phyloP scores from a whole-genome alignment of 176 grass and related monocot genomes.

The Oryza nivara region DNA sequence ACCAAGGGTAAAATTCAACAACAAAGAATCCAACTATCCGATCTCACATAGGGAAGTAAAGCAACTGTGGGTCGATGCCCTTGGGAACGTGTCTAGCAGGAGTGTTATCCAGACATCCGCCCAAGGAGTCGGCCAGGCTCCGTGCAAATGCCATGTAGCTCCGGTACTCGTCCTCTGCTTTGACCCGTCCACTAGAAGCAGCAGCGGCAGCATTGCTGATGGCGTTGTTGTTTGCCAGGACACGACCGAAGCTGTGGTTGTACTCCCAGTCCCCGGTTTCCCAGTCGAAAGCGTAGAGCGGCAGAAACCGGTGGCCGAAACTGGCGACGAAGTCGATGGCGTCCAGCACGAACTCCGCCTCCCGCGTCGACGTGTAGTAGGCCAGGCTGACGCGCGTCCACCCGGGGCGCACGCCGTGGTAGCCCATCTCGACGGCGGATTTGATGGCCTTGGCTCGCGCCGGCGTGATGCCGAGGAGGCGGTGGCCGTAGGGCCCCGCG shows the following conservation, averaged over 20 bases:
- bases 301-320: slow-evolving; percentile 70
- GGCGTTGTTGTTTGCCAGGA: slow-evolving; percentile 18
- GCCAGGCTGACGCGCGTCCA: slow-evolving; percentile 79
- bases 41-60: slow-evolving; percentile 40
- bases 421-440: slow-evolving; percentile 53
- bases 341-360: slow-evolving; percentile 75
- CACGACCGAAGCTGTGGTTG: slow-evolving; percentile 12
- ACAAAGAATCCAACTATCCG: background rate
- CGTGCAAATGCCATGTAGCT: slow-evolving; percentile 44
- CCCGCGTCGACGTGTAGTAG: slow-evolving; percentile 64
- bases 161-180: slow-evolving; percentile 25
- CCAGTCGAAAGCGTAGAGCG: slow-evolving; percentile 72
- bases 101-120: background rate
- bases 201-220: background rate
- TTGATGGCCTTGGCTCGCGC: slow-evolving; percentile 56
- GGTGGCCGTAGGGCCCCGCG: slow-evolving; percentile 76
- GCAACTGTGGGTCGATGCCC: slow-evolving; percentile 30
- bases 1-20: background rate
- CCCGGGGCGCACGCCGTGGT: slow-evolving; percentile 68
- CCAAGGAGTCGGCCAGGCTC: slow-evolving; percentile 26
- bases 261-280: slow-evolving; percentile 61
- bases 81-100: slow-evolving; percentile 28
- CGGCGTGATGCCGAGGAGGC: slow-evolving; percentile 56
- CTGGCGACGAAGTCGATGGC: slow-evolving; percentile 68
- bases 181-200: background rate